phyloP scores from a whole-genome alignment of 1,284 basidiomycete species.

The Tilletia indica region DNA sequence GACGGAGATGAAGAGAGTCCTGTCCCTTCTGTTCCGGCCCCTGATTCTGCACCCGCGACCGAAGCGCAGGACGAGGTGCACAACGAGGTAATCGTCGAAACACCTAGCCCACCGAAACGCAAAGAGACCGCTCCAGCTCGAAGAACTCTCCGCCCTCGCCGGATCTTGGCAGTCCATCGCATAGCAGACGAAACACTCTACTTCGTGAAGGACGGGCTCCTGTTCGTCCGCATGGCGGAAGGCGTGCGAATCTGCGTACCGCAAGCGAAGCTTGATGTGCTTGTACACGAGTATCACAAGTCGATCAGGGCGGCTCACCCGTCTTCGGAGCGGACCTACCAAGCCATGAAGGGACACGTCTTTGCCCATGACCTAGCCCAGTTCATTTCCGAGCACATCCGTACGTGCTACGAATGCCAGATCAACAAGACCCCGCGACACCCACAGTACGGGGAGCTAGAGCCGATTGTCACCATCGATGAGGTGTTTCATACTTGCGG shows the following conservation, averaged over 20 bases:
- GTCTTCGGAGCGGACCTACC: background rate
- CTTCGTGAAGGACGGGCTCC: background rate
- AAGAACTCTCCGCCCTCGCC: background rate
- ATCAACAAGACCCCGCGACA: background rate
- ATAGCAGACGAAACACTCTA: background rate
- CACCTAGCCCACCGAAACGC: too few species aligned
- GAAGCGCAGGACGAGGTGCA: background rate
- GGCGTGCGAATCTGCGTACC: background rate
- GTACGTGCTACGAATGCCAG: slow-evolving; percentile 1
- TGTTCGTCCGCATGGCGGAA: background rate
- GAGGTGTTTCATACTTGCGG: background rate
- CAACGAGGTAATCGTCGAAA: background rate
- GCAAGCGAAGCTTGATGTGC: background rate
- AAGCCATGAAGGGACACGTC: background rate
- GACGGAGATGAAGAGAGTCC: background rate
- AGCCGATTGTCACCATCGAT: background rate
- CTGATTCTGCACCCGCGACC: too few species aligned
- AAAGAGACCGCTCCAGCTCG: background rate
- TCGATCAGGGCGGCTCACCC: background rate
- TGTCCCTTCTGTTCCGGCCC: background rate
- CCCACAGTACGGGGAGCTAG: background rate
- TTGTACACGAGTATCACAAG: background rate
- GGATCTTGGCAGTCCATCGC: background rate
- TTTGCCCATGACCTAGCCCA: background rate
- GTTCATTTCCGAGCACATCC: background rate